These are phyloP conservation scores for Paramecium caudatum DNA, from an alignment of 73 alveolate species.

Conservation along the genomic window DNA sequence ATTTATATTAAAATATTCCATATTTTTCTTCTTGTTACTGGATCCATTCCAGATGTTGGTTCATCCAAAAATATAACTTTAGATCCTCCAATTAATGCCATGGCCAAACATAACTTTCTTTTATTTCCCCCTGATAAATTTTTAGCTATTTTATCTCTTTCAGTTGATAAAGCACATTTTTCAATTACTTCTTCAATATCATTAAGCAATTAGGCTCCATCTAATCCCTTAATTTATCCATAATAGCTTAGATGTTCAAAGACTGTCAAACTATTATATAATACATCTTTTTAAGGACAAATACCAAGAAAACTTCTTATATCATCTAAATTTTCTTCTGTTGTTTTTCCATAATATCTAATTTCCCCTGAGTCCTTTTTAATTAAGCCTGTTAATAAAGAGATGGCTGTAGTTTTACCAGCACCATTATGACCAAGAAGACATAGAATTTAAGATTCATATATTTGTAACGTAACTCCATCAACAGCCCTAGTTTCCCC, in stretches of 20 bases:
- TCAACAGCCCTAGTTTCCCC: slow-evolving; percentile 78
- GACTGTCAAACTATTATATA: slow-evolving; percentile 84
- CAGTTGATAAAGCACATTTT: slow-evolving; percentile 80
- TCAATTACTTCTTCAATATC: slow-evolving; percentile 76
- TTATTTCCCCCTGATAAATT: slow-evolving; percentile 89
- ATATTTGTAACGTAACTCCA: slow-evolving; percentile 73
- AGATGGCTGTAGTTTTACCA: slow-evolving; percentile 84
- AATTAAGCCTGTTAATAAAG: slow-evolving; percentile 77
- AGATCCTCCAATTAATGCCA: slow-evolving; percentile 84
- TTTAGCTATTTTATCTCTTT: slow-evolving; percentile 77
- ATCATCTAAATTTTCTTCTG: slow-evolving; percentile 76
- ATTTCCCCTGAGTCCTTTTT: slow-evolving; percentile 69
- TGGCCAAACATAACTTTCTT: slow-evolving; percentile 86
- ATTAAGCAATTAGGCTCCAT: slow-evolving; percentile 38
- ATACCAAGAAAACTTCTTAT: slow-evolving; percentile 84
- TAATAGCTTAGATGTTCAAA: slow-evolving; percentile 84
- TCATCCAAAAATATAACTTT: slow-evolving; percentile 86
- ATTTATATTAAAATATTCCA: slow-evolving; percentile 81
- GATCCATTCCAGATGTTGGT: slow-evolving; percentile 90
- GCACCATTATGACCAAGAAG: slow-evolving; percentile 88
- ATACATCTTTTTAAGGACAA: slow-evolving; percentile 86
- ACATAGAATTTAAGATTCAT: slow-evolving; percentile 78
- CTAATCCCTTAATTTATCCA: slow-evolving; percentile 83
- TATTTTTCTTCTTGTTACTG: slow-evolving; percentile 84
- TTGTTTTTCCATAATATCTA: slow-evolving; percentile 48